Conservation (phyloP, 2,329 filamentous ascomycete genomes). For the Leptodontidium sp. region DNA sequence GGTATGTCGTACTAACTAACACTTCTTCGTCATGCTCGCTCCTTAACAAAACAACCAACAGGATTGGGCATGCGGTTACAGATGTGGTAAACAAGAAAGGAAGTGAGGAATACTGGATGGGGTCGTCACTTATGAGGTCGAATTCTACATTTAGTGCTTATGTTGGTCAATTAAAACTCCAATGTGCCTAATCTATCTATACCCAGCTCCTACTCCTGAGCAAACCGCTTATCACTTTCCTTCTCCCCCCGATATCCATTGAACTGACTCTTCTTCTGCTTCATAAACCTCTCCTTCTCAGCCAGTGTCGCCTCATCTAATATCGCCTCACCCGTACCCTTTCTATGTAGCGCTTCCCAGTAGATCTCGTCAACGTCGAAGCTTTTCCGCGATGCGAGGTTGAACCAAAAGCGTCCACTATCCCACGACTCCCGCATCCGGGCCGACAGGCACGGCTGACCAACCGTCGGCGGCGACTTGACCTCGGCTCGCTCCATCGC, state of each 20-base stretch:
- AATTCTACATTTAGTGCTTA: not conserved
- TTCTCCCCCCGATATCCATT: not conserved
- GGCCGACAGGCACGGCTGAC: constrained; percentile 22
- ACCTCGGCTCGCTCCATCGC: not conserved
- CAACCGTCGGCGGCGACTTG: not conserved
- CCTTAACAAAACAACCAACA: not conserved
- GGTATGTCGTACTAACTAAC: not conserved
- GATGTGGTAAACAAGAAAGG: not conserved
- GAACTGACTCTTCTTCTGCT: not conserved
- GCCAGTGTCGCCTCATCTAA: not conserved
- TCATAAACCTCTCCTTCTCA: not conserved
- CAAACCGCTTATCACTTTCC: not conserved
- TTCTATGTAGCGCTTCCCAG: constrained; percentile 24
- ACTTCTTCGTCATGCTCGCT: not conserved
- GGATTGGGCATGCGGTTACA: not conserved
- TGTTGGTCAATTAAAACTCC: not conserved
- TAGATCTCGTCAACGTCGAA: constrained; percentile 35
- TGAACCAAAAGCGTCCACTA: constrained; percentile 37
- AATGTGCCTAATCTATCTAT: not conserved
- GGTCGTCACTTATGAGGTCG: not conserved
- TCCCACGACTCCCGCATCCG: constrained; percentile 37
- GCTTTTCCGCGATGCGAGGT: constrained; percentile 33
- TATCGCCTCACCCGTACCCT: not conserved
- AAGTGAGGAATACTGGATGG: not conserved
- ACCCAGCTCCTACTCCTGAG: not conserved